These are phyloP conservation scores for Sugiyamaella japonica DNA, from an alignment of 1,139 yeast species.

Conservation along the genomic window DNA sequence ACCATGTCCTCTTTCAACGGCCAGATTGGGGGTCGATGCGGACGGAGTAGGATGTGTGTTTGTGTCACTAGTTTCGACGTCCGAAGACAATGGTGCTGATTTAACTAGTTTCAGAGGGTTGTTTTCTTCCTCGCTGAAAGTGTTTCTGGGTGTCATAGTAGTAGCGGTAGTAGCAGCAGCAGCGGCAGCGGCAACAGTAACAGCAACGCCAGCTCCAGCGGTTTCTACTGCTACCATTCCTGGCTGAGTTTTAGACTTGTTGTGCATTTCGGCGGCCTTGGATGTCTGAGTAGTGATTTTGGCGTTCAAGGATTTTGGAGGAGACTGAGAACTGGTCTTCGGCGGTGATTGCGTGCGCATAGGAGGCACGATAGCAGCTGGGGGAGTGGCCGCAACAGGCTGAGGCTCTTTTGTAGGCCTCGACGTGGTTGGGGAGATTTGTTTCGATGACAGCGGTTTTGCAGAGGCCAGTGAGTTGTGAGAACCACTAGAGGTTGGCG, in stretches of 20 bases:
- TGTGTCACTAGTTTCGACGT: neutral
- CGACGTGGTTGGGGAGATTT: neutral
- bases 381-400: neutral
- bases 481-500: neutral
- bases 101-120: slow-evolving; percentile 2
- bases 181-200: slow-evolving; percentile 1
- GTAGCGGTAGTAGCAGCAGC: slow-evolving; percentile 3
- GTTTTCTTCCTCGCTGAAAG: slow-evolving; percentile 1
- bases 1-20: neutral
- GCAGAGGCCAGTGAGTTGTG: slow-evolving; percentile 3
- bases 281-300: slow-evolving; percentile 11
- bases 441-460: slow-evolving; percentile 1
- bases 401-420: slow-evolving; percentile 3
- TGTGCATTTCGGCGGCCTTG: slow-evolving; percentile 13
- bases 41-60: neutral
- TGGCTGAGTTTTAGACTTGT: slow-evolving; percentile 1
- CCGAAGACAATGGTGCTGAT: slow-evolving; percentile 1
- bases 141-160: neutral
- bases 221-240: neutral
- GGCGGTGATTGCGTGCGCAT: neutral
- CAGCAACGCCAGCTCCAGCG: slow-evolving; percentile 4
- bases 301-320: neutral
- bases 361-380: neutral
- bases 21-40: slow-evolving; percentile 1
- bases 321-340: neutral